Evolutionary conservation across 2,329 filamentous ascomycete species (phyloP).

Genomic region (Chrysosporium queenslandicum): DNA sequence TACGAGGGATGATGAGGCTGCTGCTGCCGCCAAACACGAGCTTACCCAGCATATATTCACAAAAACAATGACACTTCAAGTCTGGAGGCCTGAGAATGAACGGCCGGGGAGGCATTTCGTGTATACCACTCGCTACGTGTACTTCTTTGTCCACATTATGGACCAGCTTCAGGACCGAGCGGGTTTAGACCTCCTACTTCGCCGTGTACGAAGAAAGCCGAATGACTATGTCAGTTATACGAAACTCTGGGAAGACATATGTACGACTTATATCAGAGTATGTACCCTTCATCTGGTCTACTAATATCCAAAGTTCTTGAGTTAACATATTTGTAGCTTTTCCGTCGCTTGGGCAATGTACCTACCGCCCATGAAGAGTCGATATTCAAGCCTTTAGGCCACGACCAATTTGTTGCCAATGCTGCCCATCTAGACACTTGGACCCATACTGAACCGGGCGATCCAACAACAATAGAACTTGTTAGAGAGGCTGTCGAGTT

Average conservation of each 20-base stretch:
- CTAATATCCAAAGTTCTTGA: constrained; percentile 9
- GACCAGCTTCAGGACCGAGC: constrained; percentile 63
- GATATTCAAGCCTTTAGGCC: constrained; percentile 53
- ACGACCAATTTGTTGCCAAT: constrained; percentile 54
- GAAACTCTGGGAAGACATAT: constrained; percentile 54
- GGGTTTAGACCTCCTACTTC: constrained; percentile 67
- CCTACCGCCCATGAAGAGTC: constrained; percentile 53
- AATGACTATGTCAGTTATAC: constrained; percentile 59
- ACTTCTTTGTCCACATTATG: constrained; percentile 67
- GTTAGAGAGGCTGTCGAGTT: constrained; percentile 58
- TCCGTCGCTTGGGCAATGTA: constrained; percentile 49
- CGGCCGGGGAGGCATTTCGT: constrained; percentile 78
- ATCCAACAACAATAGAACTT: constrained; percentile 46
- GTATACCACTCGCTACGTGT: constrained; percentile 77
- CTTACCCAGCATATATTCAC: constrained; percentile 79
- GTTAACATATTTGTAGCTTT: constrained; percentile 34
- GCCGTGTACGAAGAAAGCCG: constrained; percentile 69
- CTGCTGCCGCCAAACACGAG: constrained; percentile 60
- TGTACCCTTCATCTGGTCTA: constrained; percentile 10
- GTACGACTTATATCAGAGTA: constrained; percentile 47
- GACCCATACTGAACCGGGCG: constrained; percentile 42
- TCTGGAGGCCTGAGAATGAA: constrained; percentile 90
- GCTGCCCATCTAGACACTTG: constrained; percentile 52
- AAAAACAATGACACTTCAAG: constrained; percentile 88
- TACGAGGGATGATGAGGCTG: constrained; percentile 41